These are phyloP conservation scores for Triglochin maritima DNA, from an alignment of 106 monocot genomes.

Conservation along the genomic window DNA sequence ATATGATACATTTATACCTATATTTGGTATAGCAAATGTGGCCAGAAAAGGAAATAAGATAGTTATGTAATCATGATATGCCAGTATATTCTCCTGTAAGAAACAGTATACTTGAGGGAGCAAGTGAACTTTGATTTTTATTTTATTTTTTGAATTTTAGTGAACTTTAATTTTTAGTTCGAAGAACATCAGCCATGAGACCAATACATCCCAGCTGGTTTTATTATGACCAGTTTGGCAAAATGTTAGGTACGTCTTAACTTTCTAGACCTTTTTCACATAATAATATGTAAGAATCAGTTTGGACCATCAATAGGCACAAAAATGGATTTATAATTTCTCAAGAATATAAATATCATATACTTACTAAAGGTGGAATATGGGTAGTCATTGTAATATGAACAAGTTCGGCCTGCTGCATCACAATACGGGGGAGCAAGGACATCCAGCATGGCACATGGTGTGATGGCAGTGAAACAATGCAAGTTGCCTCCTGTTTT, in stretches of 20 bases:
- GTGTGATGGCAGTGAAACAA: slow-evolving; percentile 82
- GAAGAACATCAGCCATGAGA: neutral
- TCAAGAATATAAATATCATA: neutral
- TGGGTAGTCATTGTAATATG: slow-evolving; percentile 88
- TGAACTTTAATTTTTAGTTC: no score
- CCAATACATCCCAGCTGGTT: neutral
- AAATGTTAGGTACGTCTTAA: neutral
- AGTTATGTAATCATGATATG: no score
- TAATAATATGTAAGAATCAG: neutral
- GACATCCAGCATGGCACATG: slow-evolving; percentile 90
- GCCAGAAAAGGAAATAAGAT: no score
- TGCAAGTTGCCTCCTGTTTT: slow-evolving; percentile 89
- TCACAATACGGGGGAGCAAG: slow-evolving; percentile 89
- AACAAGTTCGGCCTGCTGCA: slow-evolving; percentile 54
- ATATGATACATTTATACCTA: no score
- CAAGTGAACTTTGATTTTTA: no score
- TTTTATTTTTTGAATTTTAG: no score
- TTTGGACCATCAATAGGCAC: neutral
- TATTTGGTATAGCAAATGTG: no score
- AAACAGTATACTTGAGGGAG: no score
- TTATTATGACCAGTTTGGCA: neutral
- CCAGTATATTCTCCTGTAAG: no score
- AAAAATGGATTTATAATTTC: neutral
- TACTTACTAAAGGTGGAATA: slow-evolving; percentile 71
- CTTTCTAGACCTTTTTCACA: neutral